Conservation (phyloP, 139 green algal species). For the Axilococcus clingmanii region DNA sequence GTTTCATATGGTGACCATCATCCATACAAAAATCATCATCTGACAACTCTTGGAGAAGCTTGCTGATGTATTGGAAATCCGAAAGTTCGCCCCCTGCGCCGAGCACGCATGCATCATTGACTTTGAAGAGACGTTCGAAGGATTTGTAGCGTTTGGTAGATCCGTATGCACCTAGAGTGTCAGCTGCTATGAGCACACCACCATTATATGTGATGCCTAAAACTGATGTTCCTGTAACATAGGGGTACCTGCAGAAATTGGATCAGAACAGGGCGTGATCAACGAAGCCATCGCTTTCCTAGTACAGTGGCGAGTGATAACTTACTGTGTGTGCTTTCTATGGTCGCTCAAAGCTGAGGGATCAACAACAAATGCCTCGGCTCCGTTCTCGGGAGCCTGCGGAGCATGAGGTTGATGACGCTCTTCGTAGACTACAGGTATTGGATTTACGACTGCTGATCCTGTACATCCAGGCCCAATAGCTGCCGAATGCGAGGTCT, state of each 20-base stretch:
- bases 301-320: neutral
- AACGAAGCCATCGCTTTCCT: neutral
- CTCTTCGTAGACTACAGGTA: conserved; percentile 25
- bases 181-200: conserved; percentile 84
- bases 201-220: conserved; percentile 92
- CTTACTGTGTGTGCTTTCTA: conserved; percentile 36
- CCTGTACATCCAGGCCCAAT: conserved; percentile 66
- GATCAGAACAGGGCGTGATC: neutral
- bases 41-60: conserved; percentile 81
- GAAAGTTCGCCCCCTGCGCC: conserved; percentile 85
- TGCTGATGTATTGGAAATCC: conserved; percentile 88
- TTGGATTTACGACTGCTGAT: conserved; percentile 46
- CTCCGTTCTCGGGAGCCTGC: conserved; percentile 44
- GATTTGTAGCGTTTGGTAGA: conserved; percentile 97
- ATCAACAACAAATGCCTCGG: conserved; percentile 62
- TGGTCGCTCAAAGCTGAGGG: conserved; percentile 25
- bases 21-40: conserved; percentile 84
- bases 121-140: conserved; percentile 65
- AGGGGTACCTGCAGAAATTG: conserved; percentile 68
- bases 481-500: conserved; percentile 45
- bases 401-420: conserved; percentile 17
- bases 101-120: conserved; percentile 67
- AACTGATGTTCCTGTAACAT: conserved; percentile 92
- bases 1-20: conserved; percentile 68
- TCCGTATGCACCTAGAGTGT: conserved; percentile 90